Conservation (phyloP, 169 alveolate genomes). For the Fabrea salina region DNA sequence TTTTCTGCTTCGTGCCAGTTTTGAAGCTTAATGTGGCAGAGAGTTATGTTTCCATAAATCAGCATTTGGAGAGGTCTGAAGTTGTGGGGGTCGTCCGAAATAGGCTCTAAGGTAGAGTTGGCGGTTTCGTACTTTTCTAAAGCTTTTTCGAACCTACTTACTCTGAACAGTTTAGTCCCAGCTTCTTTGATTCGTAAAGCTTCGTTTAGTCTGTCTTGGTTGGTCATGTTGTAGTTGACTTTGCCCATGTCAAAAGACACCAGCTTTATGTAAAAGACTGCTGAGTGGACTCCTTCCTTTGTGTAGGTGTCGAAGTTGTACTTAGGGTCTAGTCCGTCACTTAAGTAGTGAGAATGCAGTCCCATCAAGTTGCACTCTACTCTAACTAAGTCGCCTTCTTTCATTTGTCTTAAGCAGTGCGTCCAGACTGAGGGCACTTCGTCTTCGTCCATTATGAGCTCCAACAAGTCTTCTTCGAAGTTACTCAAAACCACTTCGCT, state of each 20-base stretch:
- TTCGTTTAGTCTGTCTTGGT: conserved; percentile 16
- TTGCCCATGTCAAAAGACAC: conserved; percentile 29
- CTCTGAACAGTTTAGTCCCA: conserved; percentile 20
- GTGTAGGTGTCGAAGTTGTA: conserved; percentile 27
- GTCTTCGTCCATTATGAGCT: conserved; percentile 26
- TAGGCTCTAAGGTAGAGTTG: conserved; percentile 1
- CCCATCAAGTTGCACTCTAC: conserved; percentile 32
- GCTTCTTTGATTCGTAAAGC: conserved; percentile 29
- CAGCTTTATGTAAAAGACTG: neutral
- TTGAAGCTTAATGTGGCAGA: neutral
- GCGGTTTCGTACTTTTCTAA: conserved; percentile 30
- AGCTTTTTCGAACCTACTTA: neutral
- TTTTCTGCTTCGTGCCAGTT: conserved; percentile 24
- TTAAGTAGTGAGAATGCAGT: neutral
- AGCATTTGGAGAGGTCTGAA: conserved; percentile 14
- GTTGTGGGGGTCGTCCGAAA: conserved; percentile 1
- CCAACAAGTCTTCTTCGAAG: conserved; percentile 16
- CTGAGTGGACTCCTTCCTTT: neutral
- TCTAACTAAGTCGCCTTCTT: conserved; percentile 26
- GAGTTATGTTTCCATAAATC: neutral
- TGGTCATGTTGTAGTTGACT: conserved; percentile 3
- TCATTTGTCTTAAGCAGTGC: conserved; percentile 14
- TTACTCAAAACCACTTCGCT: neutral
- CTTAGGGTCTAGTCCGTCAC: conserved; percentile 12
- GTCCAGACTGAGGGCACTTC: conserved; percentile 22